phyloP scores from a whole-genome alignment of 2,329 filamentous ascomycete genomes.

The Coniella vitis region DNA sequence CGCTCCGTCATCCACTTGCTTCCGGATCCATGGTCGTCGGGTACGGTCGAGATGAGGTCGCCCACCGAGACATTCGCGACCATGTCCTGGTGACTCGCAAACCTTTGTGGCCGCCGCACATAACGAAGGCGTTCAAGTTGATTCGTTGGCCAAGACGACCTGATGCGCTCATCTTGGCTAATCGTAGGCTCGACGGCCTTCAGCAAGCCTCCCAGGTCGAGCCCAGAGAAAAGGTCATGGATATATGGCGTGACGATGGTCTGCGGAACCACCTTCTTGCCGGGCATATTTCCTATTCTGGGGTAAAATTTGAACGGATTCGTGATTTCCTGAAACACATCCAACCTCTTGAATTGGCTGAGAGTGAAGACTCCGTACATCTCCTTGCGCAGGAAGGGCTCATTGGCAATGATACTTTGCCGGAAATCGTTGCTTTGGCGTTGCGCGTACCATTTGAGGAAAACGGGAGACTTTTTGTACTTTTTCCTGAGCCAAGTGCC shows the following conservation, averaged over 20 bases:
- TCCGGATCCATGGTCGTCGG: conserved; percentile 37
- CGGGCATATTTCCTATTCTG: not conserved
- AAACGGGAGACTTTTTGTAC: conserved; percentile 35
- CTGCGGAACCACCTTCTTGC: conserved; percentile 16
- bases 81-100: conserved; percentile 16
- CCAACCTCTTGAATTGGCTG: conserved; percentile 26
- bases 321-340: conserved; percentile 47
- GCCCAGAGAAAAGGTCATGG: conserved; percentile 54
- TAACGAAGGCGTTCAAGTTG: not conserved
- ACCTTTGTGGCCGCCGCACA: not conserved
- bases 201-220: conserved; percentile 52
- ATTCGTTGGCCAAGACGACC: conserved; percentile 7
- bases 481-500: conserved; percentile 42
- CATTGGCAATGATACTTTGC: conserved; percentile 49
- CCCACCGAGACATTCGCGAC: conserved; percentile 33
- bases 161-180: conserved; percentile 19
- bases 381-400: conserved; percentile 61
- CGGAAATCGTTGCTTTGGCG: conserved; percentile 54
- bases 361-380: conserved; percentile 40
- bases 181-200: conserved; percentile 26
- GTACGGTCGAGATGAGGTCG: conserved; percentile 42
- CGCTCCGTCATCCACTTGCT: conserved; percentile 50
- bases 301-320: conserved; percentile 8
- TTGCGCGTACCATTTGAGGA: conserved; percentile 48
- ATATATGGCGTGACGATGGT: conserved; percentile 69